Evolutionary conservation across 2,329 filamentous ascomycete genomes (phyloP).

Genomic region (Colletotrichum liriopes): DNA sequence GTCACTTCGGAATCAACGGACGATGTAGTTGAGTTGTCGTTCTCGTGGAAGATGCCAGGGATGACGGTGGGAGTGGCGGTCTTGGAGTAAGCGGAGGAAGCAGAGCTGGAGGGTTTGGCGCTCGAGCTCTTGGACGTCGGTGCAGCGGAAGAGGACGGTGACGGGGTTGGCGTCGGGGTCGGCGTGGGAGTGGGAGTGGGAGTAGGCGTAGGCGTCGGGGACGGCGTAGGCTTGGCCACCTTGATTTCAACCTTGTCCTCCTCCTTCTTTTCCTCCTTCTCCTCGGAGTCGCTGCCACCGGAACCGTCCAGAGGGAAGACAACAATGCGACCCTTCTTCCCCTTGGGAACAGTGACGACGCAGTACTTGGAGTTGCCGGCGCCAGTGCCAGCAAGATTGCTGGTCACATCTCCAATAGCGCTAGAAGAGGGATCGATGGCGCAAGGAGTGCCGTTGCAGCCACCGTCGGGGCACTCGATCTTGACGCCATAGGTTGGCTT

Average conservation of each 20-base stretch:
- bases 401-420: slow-evolving; percentile 71
- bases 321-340: slow-evolving; percentile 77
- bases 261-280: slow-evolving; percentile 39
- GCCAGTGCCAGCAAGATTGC: slow-evolving; percentile 68
- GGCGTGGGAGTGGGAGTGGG: slow-evolving; percentile 42
- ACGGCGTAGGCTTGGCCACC: slow-evolving; percentile 40
- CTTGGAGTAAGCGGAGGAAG: slow-evolving; percentile 8
- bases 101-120: slow-evolving; percentile 22
- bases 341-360: slow-evolving; percentile 81
- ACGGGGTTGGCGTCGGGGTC: slow-evolving; percentile 45
- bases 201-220: slow-evolving; percentile 40
- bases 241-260: slow-evolving; percentile 36
- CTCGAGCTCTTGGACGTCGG: slow-evolving; percentile 44
- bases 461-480: slow-evolving; percentile 76
- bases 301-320: slow-evolving; percentile 68
- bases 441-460: slow-evolving; percentile 83
- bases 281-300: slow-evolving; percentile 47
- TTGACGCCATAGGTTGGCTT: slow-evolving; percentile 78
- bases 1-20: slow-evolving; percentile 45
- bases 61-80: slow-evolving; percentile 48
- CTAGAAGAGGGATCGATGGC: slow-evolving; percentile 75
- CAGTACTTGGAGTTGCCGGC: slow-evolving; percentile 81
- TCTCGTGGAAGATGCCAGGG: slow-evolving; percentile 71
- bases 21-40: slow-evolving; percentile 52
- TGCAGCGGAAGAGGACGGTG: slow-evolving; percentile 47